phyloP scores from a whole-genome alignment of 345 rosid species.

The Hevea brasiliensis region DNA sequence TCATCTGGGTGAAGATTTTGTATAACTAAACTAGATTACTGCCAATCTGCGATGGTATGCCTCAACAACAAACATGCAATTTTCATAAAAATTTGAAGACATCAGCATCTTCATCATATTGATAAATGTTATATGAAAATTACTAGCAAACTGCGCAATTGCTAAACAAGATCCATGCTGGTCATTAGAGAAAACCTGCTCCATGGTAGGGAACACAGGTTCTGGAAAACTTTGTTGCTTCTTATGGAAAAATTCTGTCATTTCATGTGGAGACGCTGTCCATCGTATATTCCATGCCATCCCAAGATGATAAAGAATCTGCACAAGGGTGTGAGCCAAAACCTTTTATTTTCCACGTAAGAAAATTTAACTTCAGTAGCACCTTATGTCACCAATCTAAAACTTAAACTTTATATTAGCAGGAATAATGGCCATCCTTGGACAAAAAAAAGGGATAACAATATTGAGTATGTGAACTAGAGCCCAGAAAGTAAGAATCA shows the following conservation, averaged over 20 bases:
- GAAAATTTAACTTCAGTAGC: not conserved
- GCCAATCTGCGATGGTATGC: not conserved
- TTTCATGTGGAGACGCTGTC: constrained; percentile 48
- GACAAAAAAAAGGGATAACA: not conserved
- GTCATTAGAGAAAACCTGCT: constrained; percentile 48
- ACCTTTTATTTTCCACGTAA: not conserved
- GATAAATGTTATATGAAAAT: not conserved
- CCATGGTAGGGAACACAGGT: constrained; percentile 61
- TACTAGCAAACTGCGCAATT: not conserved
- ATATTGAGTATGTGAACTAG: not conserved
- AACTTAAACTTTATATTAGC: not conserved
- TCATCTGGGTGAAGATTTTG: not conserved
- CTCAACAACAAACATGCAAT: not conserved
- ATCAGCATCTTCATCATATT: not conserved
- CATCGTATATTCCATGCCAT: constrained; percentile 87
- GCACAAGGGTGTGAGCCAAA: constrained; percentile 20
- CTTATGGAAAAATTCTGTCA: constrained; percentile 30
- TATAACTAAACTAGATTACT: not conserved
- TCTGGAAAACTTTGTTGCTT: constrained; percentile 47
- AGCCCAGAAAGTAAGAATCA: not conserved
- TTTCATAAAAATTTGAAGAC: not conserved
- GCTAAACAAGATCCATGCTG: not conserved
- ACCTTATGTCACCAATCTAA: not conserved
- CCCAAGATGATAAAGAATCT: constrained; percentile 91
- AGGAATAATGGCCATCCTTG: not conserved